phyloP scores from a whole-genome alignment of 805 yeast genomes.

The Saturnispora ahearnii region DNA sequence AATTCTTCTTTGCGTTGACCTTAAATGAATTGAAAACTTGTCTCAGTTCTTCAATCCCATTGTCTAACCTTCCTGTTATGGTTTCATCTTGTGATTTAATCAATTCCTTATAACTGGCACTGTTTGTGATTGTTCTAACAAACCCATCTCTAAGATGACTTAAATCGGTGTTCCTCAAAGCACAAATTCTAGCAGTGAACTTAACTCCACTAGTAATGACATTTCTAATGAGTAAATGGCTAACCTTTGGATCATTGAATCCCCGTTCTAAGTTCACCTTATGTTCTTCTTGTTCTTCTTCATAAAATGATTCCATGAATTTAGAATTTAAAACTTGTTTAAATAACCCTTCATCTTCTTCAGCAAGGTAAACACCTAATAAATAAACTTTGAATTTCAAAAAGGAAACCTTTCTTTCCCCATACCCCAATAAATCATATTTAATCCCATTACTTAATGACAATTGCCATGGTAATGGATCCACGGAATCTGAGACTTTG shows the following conservation, averaged over 20 bases:
- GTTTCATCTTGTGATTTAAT: conserved; percentile 36
- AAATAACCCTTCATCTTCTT: conserved; percentile 40
- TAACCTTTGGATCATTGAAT: conserved; percentile 42
- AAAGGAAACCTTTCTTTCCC: conserved; percentile 78
- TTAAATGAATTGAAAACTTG: conserved; percentile 44
- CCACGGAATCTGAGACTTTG: conserved; percentile 17
- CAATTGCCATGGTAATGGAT: conserved; percentile 22
- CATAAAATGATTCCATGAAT: conserved; percentile 29
- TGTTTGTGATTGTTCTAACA: conserved; percentile 66
- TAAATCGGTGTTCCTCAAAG: conserved; percentile 86
- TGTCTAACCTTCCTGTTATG: conserved; percentile 17
- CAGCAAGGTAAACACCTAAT: conserved; percentile 69
- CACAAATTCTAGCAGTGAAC: conserved; percentile 68
- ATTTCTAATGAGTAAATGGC: conserved; percentile 45
- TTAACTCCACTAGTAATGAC: conserved; percentile 52
- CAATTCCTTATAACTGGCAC: conserved; percentile 45
- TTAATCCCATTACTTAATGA: conserved; percentile 16
- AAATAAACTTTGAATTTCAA: conserved; percentile 78
- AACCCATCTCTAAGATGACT: conserved; percentile 86
- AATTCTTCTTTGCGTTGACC: conserved; percentile 70
- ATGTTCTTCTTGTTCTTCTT: conserved; percentile 23
- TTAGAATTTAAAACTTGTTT: conserved; percentile 35
- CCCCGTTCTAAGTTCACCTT: conserved; percentile 33
- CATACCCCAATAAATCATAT: conserved; percentile 63
- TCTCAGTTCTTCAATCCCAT: conserved; percentile 61